Percentiles rank a stretch among this genome's conserved stretches.
phyloP scores from a whole-genome alignment of 805 yeast genomes.

The Candida silvatica region DNA sequence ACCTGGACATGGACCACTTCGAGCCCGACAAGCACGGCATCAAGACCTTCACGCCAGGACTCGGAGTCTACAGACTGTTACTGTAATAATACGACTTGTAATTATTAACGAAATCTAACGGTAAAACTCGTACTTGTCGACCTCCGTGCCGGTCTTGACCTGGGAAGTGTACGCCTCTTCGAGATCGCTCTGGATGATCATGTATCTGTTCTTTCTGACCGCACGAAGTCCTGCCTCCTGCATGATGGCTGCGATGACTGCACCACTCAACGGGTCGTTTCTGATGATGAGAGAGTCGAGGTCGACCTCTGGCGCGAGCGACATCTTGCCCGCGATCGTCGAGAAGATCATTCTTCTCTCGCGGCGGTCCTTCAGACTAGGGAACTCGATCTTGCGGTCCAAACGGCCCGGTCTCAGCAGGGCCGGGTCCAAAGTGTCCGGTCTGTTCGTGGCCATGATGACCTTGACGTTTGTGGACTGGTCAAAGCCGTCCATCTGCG shows the following conservation, averaged over 20 bases:
- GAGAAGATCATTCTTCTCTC: constrained; percentile 95
- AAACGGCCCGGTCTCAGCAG: constrained; percentile 96
- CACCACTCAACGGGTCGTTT: constrained; percentile 96
- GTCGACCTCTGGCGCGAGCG: constrained; percentile 96
- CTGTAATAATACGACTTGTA: background rate
- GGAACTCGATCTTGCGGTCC: constrained; percentile 97
- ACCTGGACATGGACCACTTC: constrained; percentile 69
- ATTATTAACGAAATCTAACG: constrained; percentile 36
- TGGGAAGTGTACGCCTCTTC: constrained; percentile 98
- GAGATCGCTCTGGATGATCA: constrained; percentile 89
- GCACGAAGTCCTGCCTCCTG: constrained; percentile 99
- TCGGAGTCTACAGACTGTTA: constrained; percentile 38
- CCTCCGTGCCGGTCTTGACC: constrained; percentile 92
- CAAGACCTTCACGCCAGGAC: constrained; percentile 50
- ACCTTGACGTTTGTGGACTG: constrained; percentile 93
- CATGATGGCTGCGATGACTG: constrained; percentile 97
- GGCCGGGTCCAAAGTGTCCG: constrained; percentile 99
- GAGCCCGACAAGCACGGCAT: constrained; percentile 35
- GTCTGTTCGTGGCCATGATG: constrained; percentile 98
- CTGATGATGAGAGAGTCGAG: constrained; percentile 90
- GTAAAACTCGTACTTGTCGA: constrained; percentile 96
- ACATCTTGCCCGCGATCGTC: constrained; percentile 95
- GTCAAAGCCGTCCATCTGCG: constrained; percentile 99
- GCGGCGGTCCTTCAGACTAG: constrained; percentile 91
- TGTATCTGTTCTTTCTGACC: constrained; percentile 95